Base-by-base conservation (phyloP, 768 basidiomycete species). In the Xerocomellus intermedius region DNA sequence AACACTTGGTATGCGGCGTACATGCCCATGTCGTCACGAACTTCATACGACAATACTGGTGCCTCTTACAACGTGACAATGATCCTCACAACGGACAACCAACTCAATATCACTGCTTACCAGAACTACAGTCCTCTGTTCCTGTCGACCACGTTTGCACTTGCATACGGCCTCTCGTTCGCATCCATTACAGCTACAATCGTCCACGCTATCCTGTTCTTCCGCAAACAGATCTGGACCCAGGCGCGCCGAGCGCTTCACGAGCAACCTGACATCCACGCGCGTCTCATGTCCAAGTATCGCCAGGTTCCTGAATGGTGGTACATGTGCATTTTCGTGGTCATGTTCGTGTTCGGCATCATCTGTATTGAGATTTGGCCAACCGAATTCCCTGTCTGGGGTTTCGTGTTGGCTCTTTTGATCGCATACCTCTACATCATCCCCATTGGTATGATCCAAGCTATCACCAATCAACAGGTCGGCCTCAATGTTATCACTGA, bases 391-490 rank as follows among this genome's bases (percentile, higher is more conserved):
- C 68, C 63, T 14, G 73, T 76, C 17, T 79, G 79, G 77, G 78
- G 73, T 6, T 77, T 79, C 58, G 63, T 80, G 38, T 48, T 79
- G 26, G 57, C 72, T 5, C 64, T 80, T 30, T 5, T 74, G 28
- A 75, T 82, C 30, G 72, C 82, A 0, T 78, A 75, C 60, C 64
- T 87, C 61, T 92, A 91, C 62, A 79, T 86, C 54, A 82, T 94
- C 44, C 92, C 92, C 13, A 82, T 87, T 51, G 89, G 87, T 60
- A 72, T 75, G 82, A 89, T 91, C 56, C 84, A 89, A 61, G 87
- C 88, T 1, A 82, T 90, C 59, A 91, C 89, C 30, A 91, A 91
- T 68, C 84, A 87, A 63, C 86, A 89, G 69, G 77, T 90, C 51
- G 87, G 78, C 64, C 66, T 81, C 12, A 81, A 80, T 64, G 87